Conservation (phyloP, 768 basidiomycete species). For the Tylopilus rubrobrunneus region DNA sequence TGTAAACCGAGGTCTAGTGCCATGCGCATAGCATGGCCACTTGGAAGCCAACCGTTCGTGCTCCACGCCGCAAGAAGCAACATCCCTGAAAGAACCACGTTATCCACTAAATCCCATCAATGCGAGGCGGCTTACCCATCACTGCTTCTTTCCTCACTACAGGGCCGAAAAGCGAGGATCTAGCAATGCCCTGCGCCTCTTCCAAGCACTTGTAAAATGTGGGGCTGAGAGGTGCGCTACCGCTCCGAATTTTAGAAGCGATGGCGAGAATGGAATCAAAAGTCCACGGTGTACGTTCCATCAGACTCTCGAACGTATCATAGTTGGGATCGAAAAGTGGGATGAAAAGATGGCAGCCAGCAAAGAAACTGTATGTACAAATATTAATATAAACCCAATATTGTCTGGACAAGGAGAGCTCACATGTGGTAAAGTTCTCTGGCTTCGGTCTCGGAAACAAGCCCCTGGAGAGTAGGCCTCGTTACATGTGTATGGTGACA, state of each 20-base stretch:
- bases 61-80: conserved; percentile 89
- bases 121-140: conserved; percentile 53
- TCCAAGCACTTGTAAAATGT: conserved; percentile 91
- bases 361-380: conserved; percentile 69
- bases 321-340: conserved; percentile 91
- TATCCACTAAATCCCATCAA: conserved; percentile 1
- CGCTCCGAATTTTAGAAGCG: conserved; percentile 87
- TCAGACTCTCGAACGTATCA: conserved; percentile 89
- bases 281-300: conserved; percentile 93
- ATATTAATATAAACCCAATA: background rate
- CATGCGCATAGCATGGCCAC: conserved; percentile 96
- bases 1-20: conserved; percentile 91
- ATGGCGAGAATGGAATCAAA: conserved; percentile 92
- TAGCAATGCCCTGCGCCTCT: conserved; percentile 93
- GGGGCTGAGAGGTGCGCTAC: conserved; percentile 77
- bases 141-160: conserved; percentile 94
- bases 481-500: background rate
- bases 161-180: conserved; percentile 90
- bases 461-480: conserved; percentile 46
- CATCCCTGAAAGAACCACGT: conserved; percentile 57
- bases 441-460: conserved; percentile 83
- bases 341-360: conserved; percentile 94
- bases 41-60: conserved; percentile 92
- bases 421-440: conserved; percentile 90
- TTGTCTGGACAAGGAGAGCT: conserved; percentile 27